phyloP scores from a whole-genome alignment of 352 stramenopile species.

The Globisporangium parvum region DNA sequence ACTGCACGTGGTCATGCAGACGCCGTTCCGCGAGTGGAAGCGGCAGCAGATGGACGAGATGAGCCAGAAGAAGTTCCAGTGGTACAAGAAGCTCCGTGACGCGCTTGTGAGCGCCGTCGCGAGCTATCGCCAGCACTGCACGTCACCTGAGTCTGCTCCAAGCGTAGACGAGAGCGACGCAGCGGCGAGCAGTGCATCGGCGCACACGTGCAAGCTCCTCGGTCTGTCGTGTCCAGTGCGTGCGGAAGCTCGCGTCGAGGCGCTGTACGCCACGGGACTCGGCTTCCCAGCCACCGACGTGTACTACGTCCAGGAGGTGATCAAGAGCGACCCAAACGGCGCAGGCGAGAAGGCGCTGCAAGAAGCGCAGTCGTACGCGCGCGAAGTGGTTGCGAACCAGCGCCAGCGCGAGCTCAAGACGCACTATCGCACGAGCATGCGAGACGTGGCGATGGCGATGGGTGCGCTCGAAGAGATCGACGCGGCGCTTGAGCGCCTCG shows the following conservation, averaged over 20 bases:
- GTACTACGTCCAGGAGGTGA: slow-evolving; percentile 48
- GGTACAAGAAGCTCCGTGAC: slow-evolving; percentile 79
- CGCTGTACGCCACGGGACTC: slow-evolving; percentile 39
- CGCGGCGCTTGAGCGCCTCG: slow-evolving; percentile 29
- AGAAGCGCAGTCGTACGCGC: slow-evolving; percentile 46
- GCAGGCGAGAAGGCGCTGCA: slow-evolving; percentile 53
- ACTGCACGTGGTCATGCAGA: slow-evolving; percentile 66
- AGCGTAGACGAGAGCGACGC: background rate
- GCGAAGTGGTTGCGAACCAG: slow-evolving; percentile 33
- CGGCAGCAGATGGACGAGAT: slow-evolving; percentile 79
- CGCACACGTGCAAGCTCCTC: slow-evolving; percentile 31
- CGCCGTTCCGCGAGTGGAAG: slow-evolving; percentile 57
- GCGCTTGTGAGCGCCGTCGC: slow-evolving; percentile 32
- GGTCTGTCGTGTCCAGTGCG: slow-evolving; percentile 48
- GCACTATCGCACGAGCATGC: slow-evolving; percentile 55
- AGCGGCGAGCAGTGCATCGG: background rate
- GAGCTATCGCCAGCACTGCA: slow-evolving; percentile 25
- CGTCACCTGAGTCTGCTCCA: too few relatives aligned
- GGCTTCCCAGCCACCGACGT: slow-evolving; percentile 40
- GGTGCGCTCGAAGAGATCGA: slow-evolving; percentile 64
- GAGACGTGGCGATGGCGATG: slow-evolving; percentile 42
- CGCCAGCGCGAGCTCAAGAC: slow-evolving; percentile 45
- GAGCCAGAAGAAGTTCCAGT: slow-evolving; percentile 71
- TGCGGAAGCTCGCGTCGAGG: slow-evolving; percentile 28
- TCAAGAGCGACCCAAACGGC: slow-evolving; percentile 65